Percentiles rank a stretch among this genome's conserved stretches.
Evolutionary conservation across 2,329 filamentous ascomycete genomes (phyloP).

Genomic region (Herpotrichia juniperi): DNA sequence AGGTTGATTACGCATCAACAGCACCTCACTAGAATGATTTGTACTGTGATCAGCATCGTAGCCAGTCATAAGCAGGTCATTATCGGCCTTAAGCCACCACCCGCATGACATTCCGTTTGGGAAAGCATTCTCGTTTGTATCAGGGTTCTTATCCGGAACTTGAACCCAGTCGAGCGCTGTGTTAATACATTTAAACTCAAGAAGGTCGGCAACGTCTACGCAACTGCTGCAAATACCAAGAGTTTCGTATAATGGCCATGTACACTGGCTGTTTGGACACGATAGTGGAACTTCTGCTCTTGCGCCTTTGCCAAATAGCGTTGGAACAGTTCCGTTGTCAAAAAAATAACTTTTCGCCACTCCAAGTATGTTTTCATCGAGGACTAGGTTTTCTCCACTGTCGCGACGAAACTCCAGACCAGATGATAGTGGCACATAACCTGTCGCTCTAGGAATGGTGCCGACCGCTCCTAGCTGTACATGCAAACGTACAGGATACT

Average conservation of each 20-base stretch:
- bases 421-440: slow-evolving; percentile 11
- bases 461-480: slow-evolving; percentile 9
- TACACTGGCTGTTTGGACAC: slow-evolving; percentile 38
- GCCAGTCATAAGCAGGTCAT: slow-evolving; percentile 23
- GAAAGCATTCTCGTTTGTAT: slow-evolving; percentile 1
- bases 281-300: slow-evolving; percentile 30
- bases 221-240: slow-evolving; percentile 33
- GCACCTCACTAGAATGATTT: slow-evolving; percentile 9
- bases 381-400: not conserved
- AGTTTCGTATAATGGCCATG: slow-evolving; percentile 33
- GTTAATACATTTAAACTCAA: slow-evolving; percentile 15
- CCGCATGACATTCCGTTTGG: slow-evolving; percentile 31
- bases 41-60: slow-evolving; percentile 11
- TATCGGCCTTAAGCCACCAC: slow-evolving; percentile 31
- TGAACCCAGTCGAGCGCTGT: slow-evolving; percentile 5
- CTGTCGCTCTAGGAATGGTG: slow-evolving; percentile 14
- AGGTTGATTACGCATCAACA: slow-evolving; percentile 19
- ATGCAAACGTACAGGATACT: slow-evolving; percentile 28
- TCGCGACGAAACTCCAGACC: not conserved
- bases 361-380: slow-evolving; percentile 4
- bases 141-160: not conserved
- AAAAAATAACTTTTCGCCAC: slow-evolving; percentile 15
- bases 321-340: slow-evolving; percentile 27
- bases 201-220: slow-evolving; percentile 11
- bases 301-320: slow-evolving; percentile 27